Conservation (phyloP, 257 asterid species). For the Nicotiana sylvestris region DNA sequence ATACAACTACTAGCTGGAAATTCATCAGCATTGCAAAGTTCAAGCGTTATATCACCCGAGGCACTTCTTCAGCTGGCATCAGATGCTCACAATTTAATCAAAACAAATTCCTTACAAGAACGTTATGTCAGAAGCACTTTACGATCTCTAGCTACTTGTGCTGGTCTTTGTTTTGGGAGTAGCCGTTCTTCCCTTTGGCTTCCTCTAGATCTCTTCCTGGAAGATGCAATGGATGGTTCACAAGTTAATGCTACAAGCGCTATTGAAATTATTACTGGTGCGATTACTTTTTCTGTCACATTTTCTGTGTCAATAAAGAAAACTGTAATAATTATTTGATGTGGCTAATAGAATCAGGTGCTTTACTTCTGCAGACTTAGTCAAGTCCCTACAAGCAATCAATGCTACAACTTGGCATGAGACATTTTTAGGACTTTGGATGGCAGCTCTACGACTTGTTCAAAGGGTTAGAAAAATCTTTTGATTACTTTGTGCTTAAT, state of each 20-base stretch:
- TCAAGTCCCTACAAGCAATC: constrained; percentile 83
- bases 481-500: neutral
- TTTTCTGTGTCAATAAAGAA: neutral
- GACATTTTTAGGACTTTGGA: constrained; percentile 91
- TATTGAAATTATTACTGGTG: constrained; percentile 81
- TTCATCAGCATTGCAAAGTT: constrained; percentile 60
- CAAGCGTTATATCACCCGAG: constrained; percentile 37
- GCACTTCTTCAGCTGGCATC: constrained; percentile 47
- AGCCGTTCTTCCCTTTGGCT: constrained; percentile 87
- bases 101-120: constrained; percentile 39
- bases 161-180: constrained; percentile 65
- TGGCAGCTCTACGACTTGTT: constrained; percentile 90
- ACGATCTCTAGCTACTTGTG: constrained; percentile 49
- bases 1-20: constrained; percentile 58
- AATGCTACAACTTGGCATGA: constrained; percentile 86
- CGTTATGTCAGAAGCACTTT: constrained; percentile 37
- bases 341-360: constrained; percentile 13
- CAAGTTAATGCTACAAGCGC: constrained; percentile 88
- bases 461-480: constrained; percentile 65
- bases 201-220: constrained; percentile 85
- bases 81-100: constrained; percentile 30
- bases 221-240: constrained; percentile 93
- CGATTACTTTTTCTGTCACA: constrained; percentile 18
- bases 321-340: neutral
- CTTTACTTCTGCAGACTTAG: constrained; percentile 57